Evolutionary conservation across 331 rosid genomes (phyloP).

Genomic region (Rhamnella rubrinervis): DNA sequence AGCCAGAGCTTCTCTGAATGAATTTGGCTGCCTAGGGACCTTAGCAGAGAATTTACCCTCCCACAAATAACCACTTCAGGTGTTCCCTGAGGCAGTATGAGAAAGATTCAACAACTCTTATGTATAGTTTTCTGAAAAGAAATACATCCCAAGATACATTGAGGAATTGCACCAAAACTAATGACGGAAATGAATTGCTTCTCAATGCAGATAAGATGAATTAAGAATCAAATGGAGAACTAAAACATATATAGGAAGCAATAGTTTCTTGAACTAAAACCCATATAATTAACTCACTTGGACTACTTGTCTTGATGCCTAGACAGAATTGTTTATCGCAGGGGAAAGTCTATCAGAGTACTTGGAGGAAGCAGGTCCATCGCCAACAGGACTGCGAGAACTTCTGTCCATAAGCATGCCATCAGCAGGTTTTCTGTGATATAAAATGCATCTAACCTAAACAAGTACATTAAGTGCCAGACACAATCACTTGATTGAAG

Average conservation of each 20-base stretch:
- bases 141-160: slow-evolving; percentile 6
- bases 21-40: slow-evolving; percentile 98
- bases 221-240: slow-evolving; percentile 15
- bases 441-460: slow-evolving; percentile 27
- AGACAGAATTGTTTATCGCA: slow-evolving; percentile 85
- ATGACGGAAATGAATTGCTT: neutral
- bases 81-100: slow-evolving; percentile 90
- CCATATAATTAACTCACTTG: slow-evolving; percentile 59
- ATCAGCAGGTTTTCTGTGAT: slow-evolving; percentile 98
- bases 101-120: slow-evolving; percentile 24
- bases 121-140: neutral
- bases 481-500: slow-evolving; percentile 12
- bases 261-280: slow-evolving; percentile 3
- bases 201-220: neutral
- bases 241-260: slow-evolving; percentile 2
- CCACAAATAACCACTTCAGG: slow-evolving; percentile 92
- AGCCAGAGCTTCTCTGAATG: slow-evolving; percentile 98
- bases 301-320: slow-evolving; percentile 97
- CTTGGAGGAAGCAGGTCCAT: slow-evolving; percentile 91
- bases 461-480: neutral
- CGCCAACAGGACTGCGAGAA: slow-evolving; percentile 97
- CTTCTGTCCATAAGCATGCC: slow-evolving; percentile 87
- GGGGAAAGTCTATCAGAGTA: slow-evolving; percentile 98
- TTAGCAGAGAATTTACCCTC: slow-evolving; percentile 91
- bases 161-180: slow-evolving; percentile 2